A percentile compares a stretch with the other conserved stretches of the same genome.
Evolutionary conservation across 2,329 filamentous ascomycete species (phyloP).

Genomic region (Volutella citrinella): DNA sequence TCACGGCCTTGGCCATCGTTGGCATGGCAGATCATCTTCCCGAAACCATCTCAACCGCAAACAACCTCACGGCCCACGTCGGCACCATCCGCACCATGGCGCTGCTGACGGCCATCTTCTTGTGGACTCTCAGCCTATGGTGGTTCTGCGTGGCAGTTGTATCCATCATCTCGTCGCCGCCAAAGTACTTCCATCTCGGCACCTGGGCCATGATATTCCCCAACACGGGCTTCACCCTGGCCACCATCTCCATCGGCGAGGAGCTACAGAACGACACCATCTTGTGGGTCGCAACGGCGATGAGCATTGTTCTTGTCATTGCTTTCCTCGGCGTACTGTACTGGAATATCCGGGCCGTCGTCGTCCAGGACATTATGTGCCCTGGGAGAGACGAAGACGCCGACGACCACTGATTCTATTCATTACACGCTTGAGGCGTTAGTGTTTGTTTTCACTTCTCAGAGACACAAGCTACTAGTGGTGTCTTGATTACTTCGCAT

Average conservation of each 20-base stretch:
- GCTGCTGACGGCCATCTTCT: slow-evolving; percentile 49
- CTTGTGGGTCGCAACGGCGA: slow-evolving; percentile 46
- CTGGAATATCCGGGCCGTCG: slow-evolving; percentile 43
- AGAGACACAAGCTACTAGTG: too few species aligned
- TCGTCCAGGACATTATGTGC: slow-evolving; percentile 54
- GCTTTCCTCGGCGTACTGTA: slow-evolving; percentile 44
- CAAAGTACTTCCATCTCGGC: slow-evolving; percentile 55
- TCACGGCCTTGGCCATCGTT: slow-evolving; percentile 67
- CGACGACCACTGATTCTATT: slow-evolving; percentile 38
- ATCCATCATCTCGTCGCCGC: slow-evolving; percentile 34
- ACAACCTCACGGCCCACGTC: slow-evolving; percentile 40
- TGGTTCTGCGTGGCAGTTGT: slow-evolving; percentile 47
- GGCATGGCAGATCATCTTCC: slow-evolving; percentile 55
- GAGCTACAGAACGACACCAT: slow-evolving; percentile 44
- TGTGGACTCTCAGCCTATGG: slow-evolving; percentile 64
- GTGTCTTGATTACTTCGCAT: too few species aligned
- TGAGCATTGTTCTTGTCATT: slow-evolving; percentile 44
- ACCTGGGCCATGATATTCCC: slow-evolving; percentile 66
- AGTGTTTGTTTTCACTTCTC: too few species aligned
- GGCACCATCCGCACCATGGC: slow-evolving; percentile 44
- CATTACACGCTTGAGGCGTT: too few species aligned
- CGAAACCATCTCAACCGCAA: slow-evolving; percentile 41
- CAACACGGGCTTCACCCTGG: slow-evolving; percentile 57
- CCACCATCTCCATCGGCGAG: slow-evolving; percentile 52
- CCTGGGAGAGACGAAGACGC: slow-evolving; percentile 54